A percentile compares a stretch with the other conserved stretches of the same genome.
Conservation (phyloP, 2,329 filamentous ascomycete species). For the Nigrospora osmanthi region DNA sequence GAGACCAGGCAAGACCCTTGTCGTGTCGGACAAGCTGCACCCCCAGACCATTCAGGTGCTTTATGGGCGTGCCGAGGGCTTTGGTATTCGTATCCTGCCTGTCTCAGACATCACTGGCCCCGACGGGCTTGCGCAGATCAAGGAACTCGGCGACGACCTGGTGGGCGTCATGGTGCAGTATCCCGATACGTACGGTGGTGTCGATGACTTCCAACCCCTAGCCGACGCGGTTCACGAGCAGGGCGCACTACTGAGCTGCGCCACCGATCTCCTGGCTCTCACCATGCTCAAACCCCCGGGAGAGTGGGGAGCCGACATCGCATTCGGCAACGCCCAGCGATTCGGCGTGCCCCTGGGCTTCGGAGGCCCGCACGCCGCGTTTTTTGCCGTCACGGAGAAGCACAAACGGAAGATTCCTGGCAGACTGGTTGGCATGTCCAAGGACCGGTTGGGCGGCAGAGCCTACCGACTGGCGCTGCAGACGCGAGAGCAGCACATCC, state of each 20-base stretch:
- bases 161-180: constrained; percentile 94
- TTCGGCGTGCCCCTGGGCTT: constrained; percentile 89
- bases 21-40: constrained; percentile 77
- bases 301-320: constrained; percentile 91
- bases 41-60: constrained; percentile 82
- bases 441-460: constrained; percentile 75
- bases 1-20: constrained; percentile 68
- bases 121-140: constrained; percentile 52
- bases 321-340: constrained; percentile 86
- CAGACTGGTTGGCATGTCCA: constrained; percentile 82
- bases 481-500: constrained; percentile 92
- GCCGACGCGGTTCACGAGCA: constrained; percentile 70
- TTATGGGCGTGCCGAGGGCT: constrained; percentile 79
- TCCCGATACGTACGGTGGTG: constrained; percentile 77
- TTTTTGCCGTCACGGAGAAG: constrained; percentile 87
- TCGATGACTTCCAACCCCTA: constrained; percentile 67
- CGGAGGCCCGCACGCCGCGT: constrained; percentile 92
- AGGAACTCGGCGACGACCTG: constrained; percentile 70
- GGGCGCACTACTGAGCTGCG: constrained; percentile 75
- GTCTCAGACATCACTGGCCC: constrained; percentile 60
- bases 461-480: constrained; percentile 82
- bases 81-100: constrained; percentile 72
- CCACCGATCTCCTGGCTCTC: constrained; percentile 81
- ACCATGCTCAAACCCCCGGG: constrained; percentile 84
- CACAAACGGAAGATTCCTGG: constrained; percentile 93